Percentiles rank a stretch among this genome's conserved stretches.
phyloP scores from a whole-genome alignment of 495 filamentous ascomycete genomes.

The Durotheca rogersii region DNA sequence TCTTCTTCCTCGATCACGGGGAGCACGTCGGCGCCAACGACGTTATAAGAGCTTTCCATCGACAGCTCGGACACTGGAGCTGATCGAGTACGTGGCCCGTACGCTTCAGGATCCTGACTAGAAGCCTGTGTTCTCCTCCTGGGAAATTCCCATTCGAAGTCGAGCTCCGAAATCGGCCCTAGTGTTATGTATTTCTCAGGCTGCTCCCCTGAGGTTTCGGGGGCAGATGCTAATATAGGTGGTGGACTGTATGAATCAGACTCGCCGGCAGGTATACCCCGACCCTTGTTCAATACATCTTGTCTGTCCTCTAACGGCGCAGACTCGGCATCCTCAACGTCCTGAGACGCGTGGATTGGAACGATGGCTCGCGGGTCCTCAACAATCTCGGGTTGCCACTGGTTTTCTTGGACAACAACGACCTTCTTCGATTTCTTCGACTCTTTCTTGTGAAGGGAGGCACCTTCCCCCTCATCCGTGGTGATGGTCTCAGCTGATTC shows the following conservation, averaged over 20 bases:
- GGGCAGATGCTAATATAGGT: not conserved
- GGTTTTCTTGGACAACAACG: conserved; percentile 28
- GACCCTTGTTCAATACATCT: conserved; percentile 25
- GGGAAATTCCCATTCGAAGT: conserved; percentile 4
- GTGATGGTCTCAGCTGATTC: conserved; percentile 13
- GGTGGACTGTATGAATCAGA: not conserved
- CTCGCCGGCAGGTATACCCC: conserved; percentile 31
- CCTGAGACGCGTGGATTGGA: conserved; percentile 34
- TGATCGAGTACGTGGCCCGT: conserved; percentile 28
- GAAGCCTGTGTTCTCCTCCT: conserved; percentile 10
- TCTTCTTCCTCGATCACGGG: conserved; percentile 33
- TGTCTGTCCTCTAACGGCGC: conserved; percentile 23
- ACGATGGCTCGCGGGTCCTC: conserved; percentile 17
- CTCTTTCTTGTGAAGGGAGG: conserved; percentile 29
- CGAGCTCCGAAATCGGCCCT: conserved; percentile 3
- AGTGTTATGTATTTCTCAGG: not conserved
- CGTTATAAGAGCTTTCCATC: conserved; percentile 34
- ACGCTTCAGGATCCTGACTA: conserved; percentile 29
- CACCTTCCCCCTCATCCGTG: conserved; percentile 20
- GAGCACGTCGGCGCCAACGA: conserved; percentile 26
- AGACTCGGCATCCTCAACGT: conserved; percentile 17
- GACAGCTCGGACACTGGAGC: conserved; percentile 27
- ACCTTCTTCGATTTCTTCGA: conserved; percentile 35
- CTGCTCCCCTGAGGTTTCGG: not conserved
- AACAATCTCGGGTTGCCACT: conserved; percentile 18